A percentile compares a stretch with the other conserved stretches of the same genome.
These are phyloP conservation scores for Venturiaceae sp. DNA, from an alignment of 2,329 filamentous ascomycete genomes.

Conservation along the genomic window DNA sequence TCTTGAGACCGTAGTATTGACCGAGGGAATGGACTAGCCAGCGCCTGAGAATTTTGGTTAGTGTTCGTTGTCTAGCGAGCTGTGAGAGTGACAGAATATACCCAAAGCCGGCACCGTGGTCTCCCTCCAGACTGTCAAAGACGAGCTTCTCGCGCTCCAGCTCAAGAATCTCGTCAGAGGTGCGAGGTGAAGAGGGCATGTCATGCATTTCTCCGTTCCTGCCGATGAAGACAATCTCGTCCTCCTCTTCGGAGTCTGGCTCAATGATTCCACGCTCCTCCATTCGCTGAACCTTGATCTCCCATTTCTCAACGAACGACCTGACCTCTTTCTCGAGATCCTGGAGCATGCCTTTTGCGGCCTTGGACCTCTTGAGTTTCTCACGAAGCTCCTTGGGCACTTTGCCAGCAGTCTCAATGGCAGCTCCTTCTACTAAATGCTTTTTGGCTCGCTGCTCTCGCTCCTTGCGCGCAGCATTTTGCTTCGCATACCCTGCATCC, in stretches of 20 bases:
- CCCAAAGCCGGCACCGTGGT: constrained; percentile 73
- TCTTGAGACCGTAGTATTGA: constrained; percentile 81
- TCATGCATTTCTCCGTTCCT: constrained; percentile 52
- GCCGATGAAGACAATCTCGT: constrained; percentile 88
- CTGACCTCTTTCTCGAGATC: constrained; percentile 79
- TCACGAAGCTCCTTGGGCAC: constrained; percentile 10
- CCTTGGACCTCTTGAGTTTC: constrained; percentile 43
- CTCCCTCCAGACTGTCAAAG: constrained; percentile 69
- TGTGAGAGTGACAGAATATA: constrained; percentile 33
- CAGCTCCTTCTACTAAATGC: neutral
- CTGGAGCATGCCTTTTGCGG: constrained; percentile 70
- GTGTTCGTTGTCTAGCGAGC: neutral
- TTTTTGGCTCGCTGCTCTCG: neutral
- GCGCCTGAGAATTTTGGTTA: constrained; percentile 43
- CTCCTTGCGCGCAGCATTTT: constrained; percentile 33
- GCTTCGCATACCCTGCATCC: constrained; percentile 48
- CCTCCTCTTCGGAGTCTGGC: constrained; percentile 49
- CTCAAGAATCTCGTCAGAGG: constrained; percentile 36
- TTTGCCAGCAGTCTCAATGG: neutral
- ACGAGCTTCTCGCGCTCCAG: constrained; percentile 59
- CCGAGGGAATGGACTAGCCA: constrained; percentile 93
- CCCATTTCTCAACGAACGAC: constrained; percentile 55
- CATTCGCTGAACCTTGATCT: neutral
- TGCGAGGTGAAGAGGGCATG: constrained; percentile 34
- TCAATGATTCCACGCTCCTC: constrained; percentile 27